phyloP scores from a whole-genome alignment of 2,329 filamentous ascomycete genomes.

The Claviceps fusiformis region DNA sequence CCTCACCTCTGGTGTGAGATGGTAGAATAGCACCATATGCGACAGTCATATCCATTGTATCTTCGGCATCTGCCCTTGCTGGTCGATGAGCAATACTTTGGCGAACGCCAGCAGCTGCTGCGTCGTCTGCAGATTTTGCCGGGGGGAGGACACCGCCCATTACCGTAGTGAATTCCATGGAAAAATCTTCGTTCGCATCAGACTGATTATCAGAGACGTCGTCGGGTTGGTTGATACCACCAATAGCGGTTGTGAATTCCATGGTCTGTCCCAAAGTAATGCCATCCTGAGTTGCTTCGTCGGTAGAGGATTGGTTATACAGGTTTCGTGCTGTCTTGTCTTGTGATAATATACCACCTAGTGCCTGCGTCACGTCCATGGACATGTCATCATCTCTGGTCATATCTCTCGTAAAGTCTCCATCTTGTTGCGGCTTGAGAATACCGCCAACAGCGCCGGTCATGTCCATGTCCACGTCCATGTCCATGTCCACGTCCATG shows the following conservation, averaged over 20 bases:
- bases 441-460: constrained; percentile 44
- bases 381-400: constrained; percentile 57
- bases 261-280: constrained; percentile 36
- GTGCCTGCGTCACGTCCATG: constrained; percentile 81
- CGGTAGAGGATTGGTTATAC: not conserved
- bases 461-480: constrained; percentile 36
- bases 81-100: constrained; percentile 17
- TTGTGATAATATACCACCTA: constrained; percentile 62
- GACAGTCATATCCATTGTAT: constrained; percentile 42
- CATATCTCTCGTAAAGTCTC: constrained; percentile 21
- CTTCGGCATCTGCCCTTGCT: constrained; percentile 17
- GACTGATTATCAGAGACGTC: constrained; percentile 21
- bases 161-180: constrained; percentile 63
- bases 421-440: constrained; percentile 29
- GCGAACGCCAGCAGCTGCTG: constrained; percentile 9
- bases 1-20: constrained; percentile 9
- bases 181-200: constrained; percentile 52
- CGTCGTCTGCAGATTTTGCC: constrained; percentile 14
- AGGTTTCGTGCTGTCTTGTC: constrained; percentile 3
- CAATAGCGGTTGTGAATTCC: constrained; percentile 73
- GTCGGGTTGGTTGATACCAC: constrained; percentile 42
- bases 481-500: constrained; percentile 25
- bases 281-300: constrained; percentile 14
- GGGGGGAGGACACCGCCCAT: constrained; percentile 39
- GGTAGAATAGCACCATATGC: constrained; percentile 41